Evolutionary conservation across 2,329 filamentous ascomycete species (phyloP).

Genomic region (Alternaria alternata): DNA sequence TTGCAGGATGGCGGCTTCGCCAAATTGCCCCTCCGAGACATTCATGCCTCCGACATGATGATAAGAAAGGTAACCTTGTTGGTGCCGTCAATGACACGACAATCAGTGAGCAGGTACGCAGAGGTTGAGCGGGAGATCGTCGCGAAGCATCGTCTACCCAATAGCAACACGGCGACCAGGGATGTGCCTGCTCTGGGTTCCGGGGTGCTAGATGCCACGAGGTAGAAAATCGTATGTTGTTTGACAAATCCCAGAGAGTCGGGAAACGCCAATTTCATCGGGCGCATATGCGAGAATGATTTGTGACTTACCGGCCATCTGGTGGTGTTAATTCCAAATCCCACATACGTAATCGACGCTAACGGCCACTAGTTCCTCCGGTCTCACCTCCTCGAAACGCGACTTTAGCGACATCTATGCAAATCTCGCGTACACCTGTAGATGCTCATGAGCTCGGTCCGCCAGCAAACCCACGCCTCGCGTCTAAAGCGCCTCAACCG

Average conservation of each 20-base stretch:
- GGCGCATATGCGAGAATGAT: constrained; percentile 5
- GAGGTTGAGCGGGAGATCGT: constrained; percentile 1
- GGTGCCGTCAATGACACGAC: constrained; percentile 1
- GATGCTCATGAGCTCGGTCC: constrained; percentile 10
- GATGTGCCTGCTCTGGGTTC: constrained; percentile 6
- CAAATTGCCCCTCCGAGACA: constrained; percentile 1
- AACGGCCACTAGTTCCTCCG: constrained; percentile 19
- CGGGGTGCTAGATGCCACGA: constrained; percentile 4
- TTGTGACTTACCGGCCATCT: constrained; percentile 17
- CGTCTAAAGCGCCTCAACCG: background rate
- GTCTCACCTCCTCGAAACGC: constrained; percentile 25
- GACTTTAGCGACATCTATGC: constrained; percentile 13
- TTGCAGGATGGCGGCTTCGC: constrained; percentile 10
- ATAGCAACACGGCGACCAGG: constrained; percentile 10
- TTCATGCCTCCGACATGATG: constrained; percentile 1
- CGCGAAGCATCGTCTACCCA: constrained; percentile 14
- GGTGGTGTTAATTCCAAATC: constrained; percentile 43
- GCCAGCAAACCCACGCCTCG: constrained; percentile 1
- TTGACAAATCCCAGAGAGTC: constrained; percentile 31
- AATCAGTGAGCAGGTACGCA: background rate
- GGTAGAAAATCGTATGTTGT: constrained; percentile 3
- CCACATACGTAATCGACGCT: constrained; percentile 26
- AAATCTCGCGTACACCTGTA: constrained; percentile 18
- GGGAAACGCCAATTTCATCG: constrained; percentile 1
- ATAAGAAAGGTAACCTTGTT: background rate